phyloP scores from a whole-genome alignment of 208 protist genomes.

The Leishmania turanica region DNA sequence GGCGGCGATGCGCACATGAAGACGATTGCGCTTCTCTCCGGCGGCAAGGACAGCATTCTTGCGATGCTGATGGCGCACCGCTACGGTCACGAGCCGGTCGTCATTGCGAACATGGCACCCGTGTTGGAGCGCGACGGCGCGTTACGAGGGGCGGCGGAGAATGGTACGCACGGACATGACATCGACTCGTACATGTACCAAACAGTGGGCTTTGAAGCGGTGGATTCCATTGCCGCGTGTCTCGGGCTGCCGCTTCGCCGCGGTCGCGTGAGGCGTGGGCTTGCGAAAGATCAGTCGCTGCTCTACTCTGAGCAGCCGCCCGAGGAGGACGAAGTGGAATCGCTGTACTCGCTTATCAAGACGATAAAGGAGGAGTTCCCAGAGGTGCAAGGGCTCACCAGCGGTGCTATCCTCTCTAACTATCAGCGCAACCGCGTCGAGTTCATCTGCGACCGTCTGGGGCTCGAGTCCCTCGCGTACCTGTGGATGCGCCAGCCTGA shows the following conservation, averaged over 20 bases:
- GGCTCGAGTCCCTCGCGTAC: slow-evolving; percentile 94
- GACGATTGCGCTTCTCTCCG: slow-evolving; percentile 96
- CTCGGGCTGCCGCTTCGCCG: slow-evolving; percentile 94
- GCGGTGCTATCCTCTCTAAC: slow-evolving; percentile 98
- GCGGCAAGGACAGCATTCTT: slow-evolving; percentile 98
- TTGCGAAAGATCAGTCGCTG: slow-evolving; percentile 74
- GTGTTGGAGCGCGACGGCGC: neutral
- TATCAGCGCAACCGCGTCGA: slow-evolving; percentile 99
- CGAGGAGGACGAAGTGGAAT: slow-evolving; percentile 97
- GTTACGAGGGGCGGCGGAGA: neutral
- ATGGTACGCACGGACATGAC: slow-evolving; percentile 71
- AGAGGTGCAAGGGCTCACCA: slow-evolving; percentile 93
- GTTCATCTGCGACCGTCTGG: slow-evolving; percentile 95
- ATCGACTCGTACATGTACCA: slow-evolving; percentile 99
- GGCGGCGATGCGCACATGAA: slow-evolving; percentile 82
- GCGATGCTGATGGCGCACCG: slow-evolving; percentile 94
- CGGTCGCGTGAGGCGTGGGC: slow-evolving; percentile 63
- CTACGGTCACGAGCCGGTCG: slow-evolving; percentile 95
- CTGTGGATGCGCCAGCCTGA: slow-evolving; percentile 95
- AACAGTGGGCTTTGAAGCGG: slow-evolving; percentile 96
- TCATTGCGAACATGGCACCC: slow-evolving; percentile 95
- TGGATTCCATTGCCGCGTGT: slow-evolving; percentile 90
- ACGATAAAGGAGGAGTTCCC: slow-evolving; percentile 88
- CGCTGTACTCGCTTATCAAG: slow-evolving; percentile 92
- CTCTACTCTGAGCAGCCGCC: slow-evolving; percentile 70